These are phyloP conservation scores for Brassica napus DNA, from an alignment of 345 rosid genomes.

Conservation along the genomic window DNA sequence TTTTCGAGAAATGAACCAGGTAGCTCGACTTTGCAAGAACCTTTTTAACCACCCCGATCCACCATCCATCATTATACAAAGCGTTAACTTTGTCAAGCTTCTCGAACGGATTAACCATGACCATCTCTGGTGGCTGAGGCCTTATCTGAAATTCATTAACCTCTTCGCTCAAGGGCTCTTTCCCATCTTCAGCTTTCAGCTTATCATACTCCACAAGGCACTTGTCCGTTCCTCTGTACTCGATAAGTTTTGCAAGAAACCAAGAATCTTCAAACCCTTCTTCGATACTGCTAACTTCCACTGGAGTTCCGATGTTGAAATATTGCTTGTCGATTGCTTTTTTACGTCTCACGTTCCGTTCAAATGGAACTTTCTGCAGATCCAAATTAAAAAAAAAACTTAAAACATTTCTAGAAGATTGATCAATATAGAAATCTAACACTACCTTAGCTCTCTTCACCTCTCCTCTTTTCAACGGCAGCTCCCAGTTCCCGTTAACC, in stretches of 20 bases:
- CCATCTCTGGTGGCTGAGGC: slow-evolving; percentile 58
- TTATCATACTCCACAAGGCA: slow-evolving; percentile 59
- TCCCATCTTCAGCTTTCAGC: slow-evolving; percentile 68
- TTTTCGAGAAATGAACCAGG: slow-evolving; percentile 50
- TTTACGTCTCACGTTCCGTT: slow-evolving; percentile 30
- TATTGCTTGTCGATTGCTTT: background rate
- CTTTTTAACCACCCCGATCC: slow-evolving; percentile 68
- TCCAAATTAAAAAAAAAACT: background rate
- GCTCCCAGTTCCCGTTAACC: slow-evolving; percentile 56
- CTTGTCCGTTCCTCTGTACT: slow-evolving; percentile 48
- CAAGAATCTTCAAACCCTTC: slow-evolving; percentile 86
- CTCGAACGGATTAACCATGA: slow-evolving; percentile 45
- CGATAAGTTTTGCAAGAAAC: slow-evolving; percentile 63
- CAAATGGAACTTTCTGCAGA: slow-evolving; percentile 41
- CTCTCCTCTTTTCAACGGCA: slow-evolving; percentile 26
- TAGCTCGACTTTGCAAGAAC: slow-evolving; percentile 52
- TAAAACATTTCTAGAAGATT: background rate
- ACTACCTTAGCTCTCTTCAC: slow-evolving; percentile 13
- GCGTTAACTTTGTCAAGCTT: slow-evolving; percentile 78
- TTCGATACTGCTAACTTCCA: slow-evolving; percentile 46
- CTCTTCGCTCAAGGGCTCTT: slow-evolving; percentile 67
- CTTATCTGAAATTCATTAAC: slow-evolving; percentile 51
- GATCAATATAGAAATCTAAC: slow-evolving; percentile 9
- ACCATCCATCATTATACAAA: slow-evolving; percentile 79
- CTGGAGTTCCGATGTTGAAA: background rate